Conservation (phyloP, 2,329 filamentous ascomycete genomes). For the Cadophora sp. region DNA sequence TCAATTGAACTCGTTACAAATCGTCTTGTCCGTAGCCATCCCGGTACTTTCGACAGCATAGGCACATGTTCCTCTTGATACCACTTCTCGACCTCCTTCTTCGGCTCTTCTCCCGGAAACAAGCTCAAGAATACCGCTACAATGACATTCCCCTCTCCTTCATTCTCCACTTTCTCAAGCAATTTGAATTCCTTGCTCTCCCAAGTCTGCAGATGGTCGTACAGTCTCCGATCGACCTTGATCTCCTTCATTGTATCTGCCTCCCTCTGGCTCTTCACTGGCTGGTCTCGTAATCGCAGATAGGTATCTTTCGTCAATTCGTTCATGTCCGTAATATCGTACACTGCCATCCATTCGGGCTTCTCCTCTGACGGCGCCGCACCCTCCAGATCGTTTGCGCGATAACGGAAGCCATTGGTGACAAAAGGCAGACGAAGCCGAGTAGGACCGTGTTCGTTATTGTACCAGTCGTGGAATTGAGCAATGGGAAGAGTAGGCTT, state of each 20-base stretch:
- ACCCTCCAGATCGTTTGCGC: conserved; percentile 63
- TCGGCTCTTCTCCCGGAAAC: conserved; percentile 56
- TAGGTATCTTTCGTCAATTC: conserved; percentile 75
- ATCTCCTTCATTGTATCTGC: conserved; percentile 68
- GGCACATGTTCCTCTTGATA: conserved; percentile 76
- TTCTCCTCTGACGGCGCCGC: conserved; percentile 42
- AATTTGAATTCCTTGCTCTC: conserved; percentile 63
- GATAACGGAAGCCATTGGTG: conserved; percentile 80
- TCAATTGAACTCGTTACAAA: conserved; percentile 73
- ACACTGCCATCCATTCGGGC: conserved; percentile 79
- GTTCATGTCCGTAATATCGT: conserved; percentile 80
- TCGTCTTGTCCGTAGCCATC: conserved; percentile 77
- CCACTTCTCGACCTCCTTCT: conserved; percentile 70
- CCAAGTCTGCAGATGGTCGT: conserved; percentile 66
- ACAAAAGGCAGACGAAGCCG: conserved; percentile 79
- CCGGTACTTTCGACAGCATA: conserved; percentile 75
- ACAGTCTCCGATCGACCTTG: conserved; percentile 74
- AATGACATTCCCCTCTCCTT: conserved; percentile 65
- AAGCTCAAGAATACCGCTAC: conserved; percentile 67
- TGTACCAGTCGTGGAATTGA: conserved; percentile 92
- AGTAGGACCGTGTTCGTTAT: conserved; percentile 88
- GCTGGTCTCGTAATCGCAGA: conserved; percentile 64
- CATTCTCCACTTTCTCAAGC: conserved; percentile 64
- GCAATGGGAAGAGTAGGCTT: conserved; percentile 62
- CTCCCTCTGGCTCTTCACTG: conserved; percentile 63